Percentiles rank a stretch among this genome's conserved stretches.
Conservation (phyloP, 495 filamentous ascomycete genomes). For the Bryoglossum gracile region DNA sequence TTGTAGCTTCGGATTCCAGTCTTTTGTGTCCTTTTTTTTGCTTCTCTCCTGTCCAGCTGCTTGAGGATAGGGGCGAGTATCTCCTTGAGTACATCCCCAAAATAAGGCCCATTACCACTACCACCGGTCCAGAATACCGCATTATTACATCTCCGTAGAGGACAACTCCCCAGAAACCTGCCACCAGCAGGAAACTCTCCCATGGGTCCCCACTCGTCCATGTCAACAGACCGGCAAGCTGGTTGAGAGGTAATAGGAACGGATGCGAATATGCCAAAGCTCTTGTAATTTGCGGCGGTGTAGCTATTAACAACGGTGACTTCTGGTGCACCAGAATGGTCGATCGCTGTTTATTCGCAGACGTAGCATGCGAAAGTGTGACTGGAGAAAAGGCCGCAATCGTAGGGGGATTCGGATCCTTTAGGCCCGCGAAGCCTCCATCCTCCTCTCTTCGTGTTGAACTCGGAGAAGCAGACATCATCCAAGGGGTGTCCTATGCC, state of each 20-base stretch:
- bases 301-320: conserved; percentile 85
- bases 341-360: conserved; percentile 69
- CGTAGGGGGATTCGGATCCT: conserved; percentile 60
- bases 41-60: conserved; percentile 51
- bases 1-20: conserved; percentile 52
- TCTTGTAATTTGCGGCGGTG: conserved; percentile 86
- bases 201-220: conserved; percentile 92
- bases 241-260: conserved; percentile 81
- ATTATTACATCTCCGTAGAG: conserved; percentile 81
- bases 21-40: conserved; percentile 43
- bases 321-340: conserved; percentile 96
- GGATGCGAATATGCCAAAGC: conserved; percentile 91
- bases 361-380: conserved; percentile 59
- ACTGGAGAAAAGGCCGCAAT: conserved; percentile 81
- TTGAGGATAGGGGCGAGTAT: conserved; percentile 84
- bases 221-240: conserved; percentile 71
- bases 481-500: conserved; percentile 26
- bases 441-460: conserved; percentile 19
- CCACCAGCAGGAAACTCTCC: conserved; percentile 90
- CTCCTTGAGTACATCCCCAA: conserved; percentile 87
- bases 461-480: conserved; percentile 24
- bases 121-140: conserved; percentile 70
- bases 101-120: conserved; percentile 72
- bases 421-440: conserved; percentile 14
- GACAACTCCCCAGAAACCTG: conserved; percentile 73